Evolutionary conservation across 1,284 basidiomycete genomes (phyloP).

Genomic region (Ceratobasidium sp.): DNA sequence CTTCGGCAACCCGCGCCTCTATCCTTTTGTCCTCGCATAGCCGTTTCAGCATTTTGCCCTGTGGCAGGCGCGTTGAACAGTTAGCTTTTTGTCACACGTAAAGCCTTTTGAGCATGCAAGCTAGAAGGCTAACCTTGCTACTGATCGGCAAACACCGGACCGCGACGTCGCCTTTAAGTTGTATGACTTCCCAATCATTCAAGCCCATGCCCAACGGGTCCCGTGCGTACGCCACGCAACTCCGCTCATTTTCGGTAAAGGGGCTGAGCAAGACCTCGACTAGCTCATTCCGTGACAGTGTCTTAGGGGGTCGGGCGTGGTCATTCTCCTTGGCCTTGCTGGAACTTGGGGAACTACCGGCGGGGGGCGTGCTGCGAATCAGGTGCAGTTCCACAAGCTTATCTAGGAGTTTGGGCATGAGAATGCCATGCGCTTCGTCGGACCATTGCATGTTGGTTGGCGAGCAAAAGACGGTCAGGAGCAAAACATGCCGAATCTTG

Average conservation of each 20-base stretch:
- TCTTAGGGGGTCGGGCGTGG: slow-evolving; percentile 63
- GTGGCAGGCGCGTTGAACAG: not conserved
- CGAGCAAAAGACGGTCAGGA: slow-evolving; percentile 71
- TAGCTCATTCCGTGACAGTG: slow-evolving; percentile 67
- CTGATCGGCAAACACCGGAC: slow-evolving; percentile 35
- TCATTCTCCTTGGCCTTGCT: slow-evolving; percentile 62
- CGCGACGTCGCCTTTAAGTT: slow-evolving; percentile 39
- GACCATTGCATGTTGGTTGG: slow-evolving; percentile 55
- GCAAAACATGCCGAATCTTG: slow-evolving; percentile 72
- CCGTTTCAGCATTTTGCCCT: slow-evolving; percentile 43
- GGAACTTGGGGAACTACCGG: slow-evolving; percentile 53
- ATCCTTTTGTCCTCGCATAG: slow-evolving; percentile 40
- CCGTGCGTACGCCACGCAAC: slow-evolving; percentile 33
- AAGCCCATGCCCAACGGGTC: slow-evolving; percentile 22
- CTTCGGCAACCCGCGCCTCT: slow-evolving; percentile 31
- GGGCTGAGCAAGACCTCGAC: slow-evolving; percentile 73
- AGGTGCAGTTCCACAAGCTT: slow-evolving; percentile 40
- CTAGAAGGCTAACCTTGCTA: slow-evolving; percentile 32
- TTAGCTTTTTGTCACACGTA: slow-evolving; percentile 19
- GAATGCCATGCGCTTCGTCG: slow-evolving; percentile 51
- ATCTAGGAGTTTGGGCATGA: slow-evolving; percentile 36
- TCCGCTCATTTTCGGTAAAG: slow-evolving; percentile 56
- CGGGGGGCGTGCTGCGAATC: slow-evolving; percentile 2
- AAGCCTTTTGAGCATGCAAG: slow-evolving; percentile 3
- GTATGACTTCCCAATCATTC: slow-evolving; percentile 30